Base-by-base conservation (phyloP, 2,329 filamentous ascomycete genomes). In the Alternaria panax region DNA sequence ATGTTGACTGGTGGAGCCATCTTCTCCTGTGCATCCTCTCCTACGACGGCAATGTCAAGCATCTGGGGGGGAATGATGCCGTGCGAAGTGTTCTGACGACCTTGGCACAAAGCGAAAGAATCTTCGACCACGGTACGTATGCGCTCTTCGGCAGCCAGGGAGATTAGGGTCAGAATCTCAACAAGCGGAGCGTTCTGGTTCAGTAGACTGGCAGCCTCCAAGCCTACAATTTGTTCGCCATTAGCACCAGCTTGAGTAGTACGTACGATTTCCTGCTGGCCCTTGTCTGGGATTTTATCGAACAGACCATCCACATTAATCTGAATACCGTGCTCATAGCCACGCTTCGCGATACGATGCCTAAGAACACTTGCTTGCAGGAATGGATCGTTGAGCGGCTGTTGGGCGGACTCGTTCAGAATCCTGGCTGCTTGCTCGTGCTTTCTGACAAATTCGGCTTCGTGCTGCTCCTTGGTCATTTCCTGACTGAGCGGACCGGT, bases 121-220 rank as follows among this genome's bases (percentile, higher is more conserved):
- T 97, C 93, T 71, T 93, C 90, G 4, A 97, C 74, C 28, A 97
- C 79, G 12, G 88, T 87, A 53, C 91, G 85, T 36, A 97, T 69
- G 27, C 92, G 86, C 68, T 96, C 90, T 73, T 94, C 92, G 9
- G 92, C 89, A 18, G 92, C 91, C 57, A 97, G 85, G 6, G 92
- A 95, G 58, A 97, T 76, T 16, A 97, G 83, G 25, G 92, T 90
- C 43, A 97, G 80, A 66, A 97, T 91, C 62, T 97, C 93, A 14
- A 91, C 90, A 32, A 97, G 82, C 54, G 86, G 88, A 2, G 91
- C 87, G 42, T 93, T 90, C 20, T 79, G 75, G 34, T 90, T 88
- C 0, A 95, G 86, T 36, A 96, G 86, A 54, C 90, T 92, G 65
- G 80, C 69, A 52, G 77, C 73, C 42, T 77, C 69, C 3, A 77